Evolutionary conservation across 179 eudicot species (phyloP), one percentile per base, ranked within the genome.

Genomic region (Gypsophila paniculata): DNA sequence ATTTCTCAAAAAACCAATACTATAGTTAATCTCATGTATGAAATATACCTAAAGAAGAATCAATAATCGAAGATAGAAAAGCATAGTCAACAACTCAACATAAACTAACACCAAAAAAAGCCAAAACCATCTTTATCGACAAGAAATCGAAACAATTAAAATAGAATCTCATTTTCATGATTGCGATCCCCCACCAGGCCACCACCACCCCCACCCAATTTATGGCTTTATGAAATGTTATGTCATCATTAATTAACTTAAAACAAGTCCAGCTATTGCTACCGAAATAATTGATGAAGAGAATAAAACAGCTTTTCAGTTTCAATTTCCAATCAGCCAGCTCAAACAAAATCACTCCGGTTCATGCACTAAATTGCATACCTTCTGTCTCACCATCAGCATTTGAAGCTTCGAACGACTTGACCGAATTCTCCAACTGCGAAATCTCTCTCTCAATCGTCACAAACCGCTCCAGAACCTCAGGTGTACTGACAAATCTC

Each of bases 401-500:
- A 71, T 75, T 69, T 49, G 82, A 68, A 54, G 78, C 76, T 61
- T 81, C 90, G 61, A 77, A 85, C 8, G 88, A 81, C 34, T 84
- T 79, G 65, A 87, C 80, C 36, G 97, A 91, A 70, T 75, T 82
- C 71, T 86, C 96, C 70, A 91, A 80, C 79, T 91, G 92, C 4
- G 71, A 59, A 75, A 91, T 88, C 80, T 91, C 96, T 73, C 85
- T 84, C 84, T 91, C 93, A 18, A 83, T 86, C 4, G 87, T 82
- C 55, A 88, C 86, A 75, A 89, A 82, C 61, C 97, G 82, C 78
- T 91, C 96, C 57, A 91, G 80, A 67, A 89, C 85, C 68, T 91
- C 97, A 0, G 97, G 97, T 6, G 96, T 86, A 62, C 84, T 85
- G 6, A 91, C 91, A 75, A 91, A 91, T 61, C 87, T 86, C 82